Evolutionary conservation across 257 asterid genomes (phyloP), one percentile per base, ranked within the genome.

Genomic region (Echium plantagineum): DNA sequence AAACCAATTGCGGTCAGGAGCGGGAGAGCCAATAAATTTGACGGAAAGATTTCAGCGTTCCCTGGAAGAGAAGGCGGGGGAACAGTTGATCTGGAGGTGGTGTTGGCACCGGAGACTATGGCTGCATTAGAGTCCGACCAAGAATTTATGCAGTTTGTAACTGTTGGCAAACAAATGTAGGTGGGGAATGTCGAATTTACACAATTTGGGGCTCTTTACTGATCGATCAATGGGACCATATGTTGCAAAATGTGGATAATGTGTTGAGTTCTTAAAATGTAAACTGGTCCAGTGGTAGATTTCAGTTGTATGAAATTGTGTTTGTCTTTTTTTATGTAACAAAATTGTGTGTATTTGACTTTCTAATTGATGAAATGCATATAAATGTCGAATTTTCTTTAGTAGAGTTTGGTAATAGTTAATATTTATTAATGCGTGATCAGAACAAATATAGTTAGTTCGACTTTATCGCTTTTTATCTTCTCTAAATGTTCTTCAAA

Each of bases 1-100:
- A 75, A 79, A 1, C 96, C 98, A 0, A 8, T 88, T 67, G 98
- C 88, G 0, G 95, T 91, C 17, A 71, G 95, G 22, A 90, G 98
- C 48, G 98, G 98, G 0, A 59, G 72, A 78, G 98, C 98, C 4
- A 90, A 90, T 55, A 90, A 90, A 71, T 87, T 90, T 56, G 98
- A 90, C 63, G 98, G 98, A 0, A 91, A 91, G 85, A 91, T 91
- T 61, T 91, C 96, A 4, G 98, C 98, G 3, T 91, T 91, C 31
- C 98, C 98, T 0, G 94, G 95, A 0, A 67, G 81, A 2, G 78
- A 87, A 18, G 96, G 94, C 15, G 75, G 79, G 6, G 95, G 98
- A 32, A 79, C 83, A 78, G 84, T 87, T 2, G 98, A 91, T 82
- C 93, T 91, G 9, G 96, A 91, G 65, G 98, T 91, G 19, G 98